A percentile compares a stretch with the other conserved stretches of the same genome.
Conservation (phyloP, 768 basidiomycete species). For the Russula ochroleuca region DNA sequence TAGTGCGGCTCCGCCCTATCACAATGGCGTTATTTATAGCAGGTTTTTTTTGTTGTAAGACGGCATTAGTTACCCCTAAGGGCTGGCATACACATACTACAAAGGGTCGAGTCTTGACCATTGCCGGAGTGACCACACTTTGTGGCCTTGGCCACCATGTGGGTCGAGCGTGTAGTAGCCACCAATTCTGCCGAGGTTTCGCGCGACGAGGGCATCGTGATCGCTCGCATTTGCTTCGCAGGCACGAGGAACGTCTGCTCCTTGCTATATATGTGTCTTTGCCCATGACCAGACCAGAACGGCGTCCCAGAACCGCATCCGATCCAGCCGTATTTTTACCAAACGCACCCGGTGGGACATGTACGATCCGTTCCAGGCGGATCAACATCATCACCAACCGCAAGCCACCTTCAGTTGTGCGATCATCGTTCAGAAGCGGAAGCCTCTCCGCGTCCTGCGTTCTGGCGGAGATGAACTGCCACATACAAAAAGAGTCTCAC, state of each 20-base stretch:
- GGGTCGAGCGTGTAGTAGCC: not conserved
- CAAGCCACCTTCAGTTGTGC: not conserved
- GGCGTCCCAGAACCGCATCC: not conserved
- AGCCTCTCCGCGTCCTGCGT: not conserved
- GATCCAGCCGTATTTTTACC: not conserved
- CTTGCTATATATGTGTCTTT: not conserved
- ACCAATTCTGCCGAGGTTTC: conserved; percentile 13
- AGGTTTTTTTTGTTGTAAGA: not conserved
- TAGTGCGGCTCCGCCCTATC: conserved; percentile 8
- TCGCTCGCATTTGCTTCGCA: not conserved
- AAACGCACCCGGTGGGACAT: not conserved
- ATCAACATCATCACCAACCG: too few species aligned
- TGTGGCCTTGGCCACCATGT: not conserved
- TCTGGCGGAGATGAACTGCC: conserved; percentile 3
- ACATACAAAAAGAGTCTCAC: not conserved
- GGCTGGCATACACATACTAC: not conserved
- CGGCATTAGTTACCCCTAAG: not conserved
- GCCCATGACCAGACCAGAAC: not conserved
- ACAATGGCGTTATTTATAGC: not conserved
- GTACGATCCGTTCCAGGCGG: conserved; percentile 6
- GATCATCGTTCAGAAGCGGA: conserved; percentile 19
- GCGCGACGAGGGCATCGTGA: not conserved
- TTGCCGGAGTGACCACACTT: conserved; percentile 3
- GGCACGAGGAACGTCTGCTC: not conserved
- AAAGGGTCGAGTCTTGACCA: not conserved